These are phyloP conservation scores for Ophiostoma perfectum DNA, from an alignment of 2,329 filamentous ascomycete genomes.

Conservation along the genomic window DNA sequence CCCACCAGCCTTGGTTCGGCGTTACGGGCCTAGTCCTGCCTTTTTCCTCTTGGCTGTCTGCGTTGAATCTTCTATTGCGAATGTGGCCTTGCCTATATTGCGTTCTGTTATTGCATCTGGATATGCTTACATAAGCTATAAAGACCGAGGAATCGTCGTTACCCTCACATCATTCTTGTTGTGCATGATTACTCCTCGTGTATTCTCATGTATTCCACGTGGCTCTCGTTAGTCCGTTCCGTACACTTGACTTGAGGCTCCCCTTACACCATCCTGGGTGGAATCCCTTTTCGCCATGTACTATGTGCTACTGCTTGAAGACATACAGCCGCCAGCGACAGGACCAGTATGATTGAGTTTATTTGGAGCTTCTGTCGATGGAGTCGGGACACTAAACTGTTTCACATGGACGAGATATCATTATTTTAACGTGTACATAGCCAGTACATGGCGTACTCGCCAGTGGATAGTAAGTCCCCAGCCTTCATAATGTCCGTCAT, in stretches of 20 bases:
- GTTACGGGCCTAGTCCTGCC: neutral
- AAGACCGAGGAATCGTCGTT: neutral
- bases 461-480: neutral
- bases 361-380: neutral
- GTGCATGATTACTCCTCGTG: too few relatives aligned
- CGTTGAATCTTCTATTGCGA: neutral
- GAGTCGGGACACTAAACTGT: neutral
- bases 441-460: neutral
- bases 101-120: too few relatives aligned
- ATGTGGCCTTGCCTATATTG: neutral
- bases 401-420: neutral
- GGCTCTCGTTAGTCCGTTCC: neutral
- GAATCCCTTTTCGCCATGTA: too few relatives aligned
- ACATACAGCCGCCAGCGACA: too few relatives aligned
- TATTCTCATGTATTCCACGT: neutral
- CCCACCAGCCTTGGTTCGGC: neutral
- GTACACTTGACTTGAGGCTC: too few relatives aligned
- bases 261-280: too few relatives aligned
- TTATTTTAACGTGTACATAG: neutral
- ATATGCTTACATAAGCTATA: constrained; percentile 1
- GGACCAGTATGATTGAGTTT: neutral
- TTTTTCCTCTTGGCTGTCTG: neutral
- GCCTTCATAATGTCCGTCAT: neutral
- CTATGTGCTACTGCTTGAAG: too few relatives aligned
- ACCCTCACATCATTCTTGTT: too few relatives aligned